Evolutionary conservation across 176 grass and related monocot species (phyloP).

Genomic region (Pontederia paniculata): DNA sequence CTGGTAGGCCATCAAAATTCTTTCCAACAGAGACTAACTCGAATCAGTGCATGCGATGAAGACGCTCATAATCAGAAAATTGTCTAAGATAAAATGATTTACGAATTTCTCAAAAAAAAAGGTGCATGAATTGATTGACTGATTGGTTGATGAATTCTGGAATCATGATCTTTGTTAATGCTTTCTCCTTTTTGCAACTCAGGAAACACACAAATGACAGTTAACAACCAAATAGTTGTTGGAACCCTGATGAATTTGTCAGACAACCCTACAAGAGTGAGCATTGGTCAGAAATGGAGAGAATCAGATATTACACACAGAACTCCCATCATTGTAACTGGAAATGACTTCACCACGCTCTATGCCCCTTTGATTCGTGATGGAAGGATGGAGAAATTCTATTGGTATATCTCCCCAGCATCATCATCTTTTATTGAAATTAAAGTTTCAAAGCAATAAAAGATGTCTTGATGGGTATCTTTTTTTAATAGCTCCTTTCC

Average conservation of each 20-base stretch:
- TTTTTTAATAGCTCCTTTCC: too few relatives aligned
- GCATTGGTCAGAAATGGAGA: slow-evolving; percentile 84
- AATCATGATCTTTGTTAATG: slow-evolving; percentile 7
- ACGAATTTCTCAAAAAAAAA: too few relatives aligned
- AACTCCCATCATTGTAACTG: slow-evolving; percentile 73
- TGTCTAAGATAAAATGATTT: too few relatives aligned
- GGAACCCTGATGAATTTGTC: slow-evolving; percentile 94
- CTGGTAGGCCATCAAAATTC: too few relatives aligned
- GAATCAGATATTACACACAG: slow-evolving; percentile 75
- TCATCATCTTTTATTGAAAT: not conserved
- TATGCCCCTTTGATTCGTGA: slow-evolving; percentile 95
- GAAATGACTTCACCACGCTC: slow-evolving; percentile 86
- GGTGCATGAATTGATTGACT: not conserved
- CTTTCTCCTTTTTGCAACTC: slow-evolving; percentile 14
- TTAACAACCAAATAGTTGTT: slow-evolving; percentile 91
- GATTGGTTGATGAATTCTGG: slow-evolving; percentile 4
- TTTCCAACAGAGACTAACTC: too few relatives aligned
- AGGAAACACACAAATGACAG: slow-evolving; percentile 97
- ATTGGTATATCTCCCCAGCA: slow-evolving; percentile 46
- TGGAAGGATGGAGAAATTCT: slow-evolving; percentile 87
- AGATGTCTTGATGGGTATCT: too few relatives aligned
- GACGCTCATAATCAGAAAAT: too few relatives aligned
- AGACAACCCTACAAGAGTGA: slow-evolving; percentile 90
- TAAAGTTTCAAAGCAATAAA: too few relatives aligned
- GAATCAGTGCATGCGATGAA: too few relatives aligned